Evolutionary conservation across 345 rosid species (phyloP), one percentile per base, ranked within the genome.

Genomic region (Chamaenerion angustifolium): DNA sequence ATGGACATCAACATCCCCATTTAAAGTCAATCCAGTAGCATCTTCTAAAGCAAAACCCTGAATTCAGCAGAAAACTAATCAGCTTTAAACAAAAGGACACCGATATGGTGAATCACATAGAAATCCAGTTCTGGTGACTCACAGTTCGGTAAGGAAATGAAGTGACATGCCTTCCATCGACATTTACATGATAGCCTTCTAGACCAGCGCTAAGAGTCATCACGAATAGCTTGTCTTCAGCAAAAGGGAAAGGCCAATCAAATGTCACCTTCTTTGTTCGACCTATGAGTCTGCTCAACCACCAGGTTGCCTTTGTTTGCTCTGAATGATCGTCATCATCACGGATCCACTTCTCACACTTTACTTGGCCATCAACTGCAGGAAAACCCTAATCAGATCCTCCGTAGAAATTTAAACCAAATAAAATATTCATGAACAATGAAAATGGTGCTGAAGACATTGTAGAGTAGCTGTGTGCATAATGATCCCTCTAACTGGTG

Each of bases 341-440:
- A 43, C 79, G 83, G 52, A 79, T 81, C 98, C 98, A 90, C 69
- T 83, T 83, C 77, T 90, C 98, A 66, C 98, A 86, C 81, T 86
- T 86, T 47, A 77, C 71, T 62, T 69, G 88, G 49, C 80, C 78
- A 61, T 90, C 98, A 71, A 90, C 98, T 90, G 76, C 69, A 79
- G 37, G 37, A 31, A 31, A 31, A 31, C 7, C 6, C 37, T 31
- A 31, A 31, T 31, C 37, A 31, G 37, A 50, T 13, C 11, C 31
- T 14, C 17, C 12, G 11, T 35, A 31, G 31, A 8, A 48, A 18
- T 1, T 31, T 31, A 4, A 31, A 8, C 37, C 37, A 31, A 1
- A 31, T 31, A n/a, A 48, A 6, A 8, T 10, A 25, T 6, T 11
- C 54, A 8, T 16, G 23, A 14, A n/a, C 12, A 40, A 40, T 14